phyloP scores from a whole-genome alignment of 495 filamentous ascomycete species.

The Annulohypoxylon maeteangense region DNA sequence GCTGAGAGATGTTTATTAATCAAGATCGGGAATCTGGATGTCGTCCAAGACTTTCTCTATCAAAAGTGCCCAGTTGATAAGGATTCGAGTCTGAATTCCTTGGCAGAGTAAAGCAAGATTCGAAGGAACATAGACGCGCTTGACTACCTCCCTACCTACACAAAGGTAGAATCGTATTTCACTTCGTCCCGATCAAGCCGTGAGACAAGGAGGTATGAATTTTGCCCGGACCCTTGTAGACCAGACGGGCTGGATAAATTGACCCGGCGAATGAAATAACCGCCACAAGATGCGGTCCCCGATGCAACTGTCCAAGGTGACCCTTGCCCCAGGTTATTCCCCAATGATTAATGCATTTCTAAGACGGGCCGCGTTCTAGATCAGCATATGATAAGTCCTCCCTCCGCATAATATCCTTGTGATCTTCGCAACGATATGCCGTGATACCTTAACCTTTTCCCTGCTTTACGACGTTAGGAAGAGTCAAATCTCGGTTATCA shows the following conservation, averaged over 20 bases:
- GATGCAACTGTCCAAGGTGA: conserved; percentile 1
- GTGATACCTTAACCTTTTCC: not conserved
- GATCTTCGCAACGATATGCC: conserved; percentile 33
- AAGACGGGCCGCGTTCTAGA: conserved; percentile 36
- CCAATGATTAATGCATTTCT: conserved; percentile 17
- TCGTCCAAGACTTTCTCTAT: conserved; percentile 5
- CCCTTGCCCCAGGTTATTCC: conserved; percentile 29
- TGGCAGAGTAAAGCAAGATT: conserved; percentile 3
- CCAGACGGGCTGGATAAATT: conserved; percentile 35
- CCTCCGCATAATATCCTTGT: conserved; percentile 34
- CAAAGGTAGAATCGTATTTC: conserved; percentile 1
- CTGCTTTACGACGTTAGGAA: conserved; percentile 7
- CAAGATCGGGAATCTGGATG: conserved; percentile 13
- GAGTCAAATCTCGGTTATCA: conserved; percentile 33
- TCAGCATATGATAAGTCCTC: conserved; percentile 2
- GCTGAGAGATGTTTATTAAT: conserved; percentile 14
- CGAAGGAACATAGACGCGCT: not conserved
- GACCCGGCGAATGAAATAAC: conserved; percentile 13
- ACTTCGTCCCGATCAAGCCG: conserved; percentile 35
- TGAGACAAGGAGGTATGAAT: conserved; percentile 15
- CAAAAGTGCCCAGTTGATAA: not conserved
- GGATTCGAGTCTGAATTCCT: not conserved
- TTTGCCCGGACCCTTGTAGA: conserved; percentile 33
- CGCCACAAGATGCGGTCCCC: conserved; percentile 30
- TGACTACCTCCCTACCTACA: not conserved